Evolutionary conservation across 345 rosid genomes (phyloP).

Genomic region (Camelina hispida): DNA sequence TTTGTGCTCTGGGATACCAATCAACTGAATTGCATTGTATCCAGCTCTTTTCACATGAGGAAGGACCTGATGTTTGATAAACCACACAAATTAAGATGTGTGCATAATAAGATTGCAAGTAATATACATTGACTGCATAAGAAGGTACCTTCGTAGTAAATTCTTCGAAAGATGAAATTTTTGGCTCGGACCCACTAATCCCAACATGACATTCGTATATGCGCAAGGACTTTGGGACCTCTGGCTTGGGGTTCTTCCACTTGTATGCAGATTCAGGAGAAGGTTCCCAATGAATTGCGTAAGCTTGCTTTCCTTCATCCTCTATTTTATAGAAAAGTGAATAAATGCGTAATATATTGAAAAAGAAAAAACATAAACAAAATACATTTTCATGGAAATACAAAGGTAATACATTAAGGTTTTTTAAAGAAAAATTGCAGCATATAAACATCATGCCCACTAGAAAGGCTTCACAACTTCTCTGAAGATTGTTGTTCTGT

Average conservation of each 20-base stretch:
- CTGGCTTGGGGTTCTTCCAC: conserved; percentile 70
- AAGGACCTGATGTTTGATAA: conserved; percentile 66
- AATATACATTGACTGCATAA: conserved; percentile 7
- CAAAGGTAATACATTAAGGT: background rate
- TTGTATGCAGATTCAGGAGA: conserved; percentile 78
- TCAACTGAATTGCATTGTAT: conserved; percentile 89
- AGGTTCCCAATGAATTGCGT: conserved; percentile 97
- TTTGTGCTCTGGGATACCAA: conserved; percentile 94
- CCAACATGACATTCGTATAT: conserved; percentile 98
- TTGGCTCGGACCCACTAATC: conserved; percentile 87
- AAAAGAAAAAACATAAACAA: background rate
- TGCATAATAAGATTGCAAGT: conserved; percentile 17
- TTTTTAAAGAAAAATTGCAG: background rate
- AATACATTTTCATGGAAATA: background rate
- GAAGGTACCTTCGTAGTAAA: conserved; percentile 72
- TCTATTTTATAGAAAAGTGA: conserved; percentile 44
- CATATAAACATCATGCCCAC: conserved; percentile 15
- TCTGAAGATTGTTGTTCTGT: conserved; percentile 2
- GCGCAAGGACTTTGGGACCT: conserved; percentile 78
- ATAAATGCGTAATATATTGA: background rate
- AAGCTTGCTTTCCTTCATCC: conserved; percentile 75
- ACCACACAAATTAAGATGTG: conserved; percentile 22
- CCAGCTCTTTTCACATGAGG: conserved; percentile 91
- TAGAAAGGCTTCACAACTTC: conserved; percentile 8
- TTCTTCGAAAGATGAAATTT: conserved; percentile 75